phyloP scores from a whole-genome alignment of 441 rosid genomes.

The Heliophila coronopifolia region DNA sequence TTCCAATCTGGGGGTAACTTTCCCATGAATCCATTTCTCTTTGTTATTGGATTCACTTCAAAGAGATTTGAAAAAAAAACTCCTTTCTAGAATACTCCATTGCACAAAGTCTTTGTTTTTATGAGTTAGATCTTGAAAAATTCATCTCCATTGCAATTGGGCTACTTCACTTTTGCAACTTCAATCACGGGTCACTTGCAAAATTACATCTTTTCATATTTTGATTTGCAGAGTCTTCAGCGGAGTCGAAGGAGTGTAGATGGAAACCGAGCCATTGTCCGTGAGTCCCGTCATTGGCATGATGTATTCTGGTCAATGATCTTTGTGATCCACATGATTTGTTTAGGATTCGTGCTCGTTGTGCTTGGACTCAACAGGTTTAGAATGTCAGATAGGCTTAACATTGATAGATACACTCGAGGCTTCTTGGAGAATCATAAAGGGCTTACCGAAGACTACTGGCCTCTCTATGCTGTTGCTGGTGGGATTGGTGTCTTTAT shows the following conservation, averaged over 20 bases:
- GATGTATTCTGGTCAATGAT: constrained; percentile 86
- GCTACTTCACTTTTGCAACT: background rate
- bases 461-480: constrained; percentile 84
- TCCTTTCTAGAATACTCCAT: background rate
- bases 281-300: constrained; percentile 72
- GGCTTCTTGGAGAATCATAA: constrained; percentile 32
- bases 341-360: constrained; percentile 49
- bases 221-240: constrained; percentile 43
- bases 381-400: constrained; percentile 60
- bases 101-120: constrained; percentile 14
- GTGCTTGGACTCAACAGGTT: constrained; percentile 76
- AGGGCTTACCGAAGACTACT: constrained; percentile 69
- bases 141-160: no score
- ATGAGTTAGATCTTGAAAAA: constrained; percentile 20
- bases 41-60: no score
- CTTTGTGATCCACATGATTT: constrained; percentile 61
- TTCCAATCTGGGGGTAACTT: background rate
- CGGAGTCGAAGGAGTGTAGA: constrained; percentile 50
- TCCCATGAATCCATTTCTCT: background rate
- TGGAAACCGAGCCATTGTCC: constrained; percentile 38
- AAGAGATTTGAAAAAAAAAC: no score
- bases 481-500: constrained; percentile 66
- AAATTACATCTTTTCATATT: background rate
- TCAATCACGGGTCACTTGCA: constrained; percentile 10
- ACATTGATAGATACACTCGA: constrained; percentile 51